Evolutionary conservation across 1,139 yeast genomes (phyloP), one percentile per base, ranked within the genome.

Genomic region (Debaryomyces nepalensis): DNA sequence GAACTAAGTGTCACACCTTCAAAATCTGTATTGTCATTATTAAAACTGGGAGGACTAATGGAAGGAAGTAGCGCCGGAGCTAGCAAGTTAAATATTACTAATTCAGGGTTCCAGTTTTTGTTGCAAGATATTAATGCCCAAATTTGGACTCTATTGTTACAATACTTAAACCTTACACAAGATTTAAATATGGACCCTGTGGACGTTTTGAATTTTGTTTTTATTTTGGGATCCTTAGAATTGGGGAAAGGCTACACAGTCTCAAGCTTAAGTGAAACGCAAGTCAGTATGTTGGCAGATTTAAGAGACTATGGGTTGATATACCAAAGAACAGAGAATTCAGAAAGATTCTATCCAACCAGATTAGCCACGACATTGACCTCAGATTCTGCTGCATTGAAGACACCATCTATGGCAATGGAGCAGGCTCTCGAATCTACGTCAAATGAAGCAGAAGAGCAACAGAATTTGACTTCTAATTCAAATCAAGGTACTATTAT

Each of bases 121-220:
- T 68, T 93, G 37, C 99, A 93, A 61, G 97, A 91, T 56, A 87
- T 87, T 21, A 90, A 89, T 61, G 88, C 97, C 1, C 99, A 93
- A 64, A 85, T 93, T 11, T 93, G 99, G 99, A 85, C 97, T 0
- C 69, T 93, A 30, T 66, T 93, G 32, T 68, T 93, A 39, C 97
- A 93, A 61, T 95, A 95, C 59, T 70, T 95, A 48, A 86, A 86
- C 58, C 77, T 89, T 74, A 81, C 97, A 0, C 95, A 88, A 54
- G 83, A 83, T 34, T 73, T 88, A 39, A 82, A 87, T 55, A 88
- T 91, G 96, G 96, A 93, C 63, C 95, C 97, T 0, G 99, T 93
- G 20, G 99, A 95, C 58, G 97, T 93, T 31, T 73, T 93, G 35
- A 91, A 93, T 61, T 93, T 93, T 61, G 85, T 93, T 12, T 95